Percentiles rank a stretch among this genome's conserved stretches.
Conservation (phyloP, 805 yeast species). For the Pichia occidentalis region DNA sequence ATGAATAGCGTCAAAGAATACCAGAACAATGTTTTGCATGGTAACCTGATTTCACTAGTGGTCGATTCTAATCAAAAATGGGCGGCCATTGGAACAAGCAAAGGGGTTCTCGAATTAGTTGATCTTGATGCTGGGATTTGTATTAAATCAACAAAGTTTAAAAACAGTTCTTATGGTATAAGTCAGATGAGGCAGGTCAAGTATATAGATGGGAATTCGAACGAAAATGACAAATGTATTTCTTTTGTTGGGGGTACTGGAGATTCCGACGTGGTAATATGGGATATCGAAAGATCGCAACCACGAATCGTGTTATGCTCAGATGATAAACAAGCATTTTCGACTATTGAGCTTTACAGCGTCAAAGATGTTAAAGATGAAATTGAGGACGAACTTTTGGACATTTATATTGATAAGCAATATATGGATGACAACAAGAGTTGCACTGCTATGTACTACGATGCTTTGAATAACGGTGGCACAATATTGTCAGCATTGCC, state of each 20-base stretch:
- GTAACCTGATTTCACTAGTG: slow-evolving; percentile 55
- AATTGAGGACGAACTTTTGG: slow-evolving; percentile 21
- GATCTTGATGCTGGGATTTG: slow-evolving; percentile 62
- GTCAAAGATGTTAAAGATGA: slow-evolving; percentile 22
- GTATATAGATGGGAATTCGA: slow-evolving; percentile 27
- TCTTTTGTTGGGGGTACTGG: slow-evolving; percentile 65
- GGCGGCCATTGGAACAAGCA: slow-evolving; percentile 67
- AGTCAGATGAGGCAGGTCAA: slow-evolving; percentile 41
- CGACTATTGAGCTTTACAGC: slow-evolving; percentile 23
- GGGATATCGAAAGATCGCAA: slow-evolving; percentile 65
- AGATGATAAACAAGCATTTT: slow-evolving; percentile 16
- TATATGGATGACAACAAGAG: slow-evolving; percentile 19
- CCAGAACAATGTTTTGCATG: slow-evolving; percentile 56
- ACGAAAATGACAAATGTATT: slow-evolving; percentile 37
- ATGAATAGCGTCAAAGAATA: slow-evolving; percentile 40
- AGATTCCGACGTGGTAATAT: slow-evolving; percentile 53
- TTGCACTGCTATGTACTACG: slow-evolving; percentile 20
- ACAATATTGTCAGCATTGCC: slow-evolving; percentile 17
- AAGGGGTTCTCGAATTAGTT: slow-evolving; percentile 75
- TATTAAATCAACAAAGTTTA: slow-evolving; percentile 58
- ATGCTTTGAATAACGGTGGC: slow-evolving; percentile 9
- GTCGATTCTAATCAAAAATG: slow-evolving; percentile 50
- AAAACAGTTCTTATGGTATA: slow-evolving; percentile 38
- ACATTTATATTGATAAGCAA: slow-evolving; percentile 13
- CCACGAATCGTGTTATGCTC: slow-evolving; percentile 35